Evolutionary conservation across 169 alveolate genomes (phyloP).

Genomic region (Eimeria praecox): DNA sequence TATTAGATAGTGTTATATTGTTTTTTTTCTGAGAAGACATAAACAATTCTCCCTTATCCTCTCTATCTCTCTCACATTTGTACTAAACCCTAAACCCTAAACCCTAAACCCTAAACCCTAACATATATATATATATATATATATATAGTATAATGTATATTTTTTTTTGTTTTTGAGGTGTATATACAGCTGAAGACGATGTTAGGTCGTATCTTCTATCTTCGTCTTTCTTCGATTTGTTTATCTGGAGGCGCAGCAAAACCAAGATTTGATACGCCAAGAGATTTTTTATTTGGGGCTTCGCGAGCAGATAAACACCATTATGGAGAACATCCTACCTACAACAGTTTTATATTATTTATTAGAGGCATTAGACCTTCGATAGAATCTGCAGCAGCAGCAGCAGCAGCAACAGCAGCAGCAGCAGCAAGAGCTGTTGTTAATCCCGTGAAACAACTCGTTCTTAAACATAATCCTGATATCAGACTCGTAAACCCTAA

Average conservation of each 20-base stretch:
- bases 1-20: too few relatives aligned
- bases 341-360: constrained; percentile 86
- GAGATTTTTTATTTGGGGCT: constrained; percentile 87
- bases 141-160: not conserved
- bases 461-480: constrained; percentile 91
- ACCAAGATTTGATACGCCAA: constrained; percentile 88
- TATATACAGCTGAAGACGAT: not conserved
- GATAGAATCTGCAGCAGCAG: constrained; percentile 84
- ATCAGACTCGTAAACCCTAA: constrained; percentile 86
- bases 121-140: too few relatives aligned
- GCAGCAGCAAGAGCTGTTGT: constrained; percentile 79
- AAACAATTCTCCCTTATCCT: not conserved
- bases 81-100: not conserved
- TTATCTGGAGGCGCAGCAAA: constrained; percentile 89
- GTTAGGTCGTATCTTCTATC: not conserved
- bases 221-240: not conserved
- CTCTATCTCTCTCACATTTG: not conserved
- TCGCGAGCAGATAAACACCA: constrained; percentile 86
- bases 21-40: not conserved
- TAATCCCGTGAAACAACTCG: constrained; percentile 86
- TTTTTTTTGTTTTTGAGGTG: not conserved
- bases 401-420: constrained; percentile 77
- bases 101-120: not conserved
- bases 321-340: constrained; percentile 89
- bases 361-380: constrained; percentile 88